Evolutionary conservation across 768 basidiomycete species (phyloP), one percentile per base, ranked within the genome.

Genomic region (Hericium erinaceus): DNA sequence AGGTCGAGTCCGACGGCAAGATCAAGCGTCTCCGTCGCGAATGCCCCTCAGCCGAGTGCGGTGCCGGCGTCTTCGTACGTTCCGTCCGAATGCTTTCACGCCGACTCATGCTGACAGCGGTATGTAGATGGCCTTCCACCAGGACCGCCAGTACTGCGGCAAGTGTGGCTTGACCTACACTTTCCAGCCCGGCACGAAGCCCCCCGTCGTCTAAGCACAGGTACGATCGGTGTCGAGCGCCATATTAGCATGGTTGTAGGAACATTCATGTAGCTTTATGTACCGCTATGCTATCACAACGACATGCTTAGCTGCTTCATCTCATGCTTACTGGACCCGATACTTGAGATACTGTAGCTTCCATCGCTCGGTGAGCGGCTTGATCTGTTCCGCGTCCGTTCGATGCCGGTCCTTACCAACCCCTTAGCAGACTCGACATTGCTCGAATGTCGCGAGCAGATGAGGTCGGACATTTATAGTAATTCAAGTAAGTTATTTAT

Each of bases 11-110:
- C 49, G 95, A 98, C 67, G 97, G 95, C 73, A 98, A 97, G 79
- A 95, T 98, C 82, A 97, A 97, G 83, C 93, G 97, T 72, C 85
- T 99, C 60, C 85, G 95, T 70, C 92, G 97, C 65, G 95, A 98
- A 74, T 99, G 97, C 78, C 78, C 84, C 58, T 80, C 79, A 57
- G 84, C 86, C 64, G 86, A 87, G 73, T 90, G 87, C 61, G 89
- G 89, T 74, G 88, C 88, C 63, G 88, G 87, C 72, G 80, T 89
- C 75, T 91, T 91, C 70, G 88, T 90, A 72, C 60, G 87, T 76
- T 18, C 26, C 26, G 26, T 4, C 38, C 38, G 48, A 24, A 16
- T 39, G 26, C 2, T 16, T 37, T 39, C 16, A 22, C 4, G 10
- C 28, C 2, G 64, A 26, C 60, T 73, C 48, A 68, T 57, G 61